These are phyloP conservation scores for Exophiala mesophila DNA, from an alignment of 2,329 filamentous ascomycete genomes.

Conservation along the genomic window DNA sequence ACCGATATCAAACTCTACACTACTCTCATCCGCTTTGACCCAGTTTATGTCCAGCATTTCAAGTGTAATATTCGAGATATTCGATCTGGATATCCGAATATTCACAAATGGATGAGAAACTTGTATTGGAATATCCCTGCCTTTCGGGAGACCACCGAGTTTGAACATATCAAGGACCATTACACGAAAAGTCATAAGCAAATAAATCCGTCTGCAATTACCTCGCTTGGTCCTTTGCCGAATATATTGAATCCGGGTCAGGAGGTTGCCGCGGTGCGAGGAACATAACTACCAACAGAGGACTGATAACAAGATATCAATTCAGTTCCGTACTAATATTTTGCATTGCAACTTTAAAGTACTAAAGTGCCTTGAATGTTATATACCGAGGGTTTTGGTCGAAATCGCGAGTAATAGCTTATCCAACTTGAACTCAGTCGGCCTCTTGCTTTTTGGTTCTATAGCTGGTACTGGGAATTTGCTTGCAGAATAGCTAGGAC, in stretches of 20 bases:
- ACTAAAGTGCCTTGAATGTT: too few relatives aligned
- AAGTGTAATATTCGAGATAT: slow-evolving; percentile 65
- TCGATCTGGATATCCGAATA: slow-evolving; percentile 51
- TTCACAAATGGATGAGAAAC: slow-evolving; percentile 42
- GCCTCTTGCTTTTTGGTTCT: too few relatives aligned
- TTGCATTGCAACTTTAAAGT: too few relatives aligned
- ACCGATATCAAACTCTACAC: slow-evolving; percentile 68
- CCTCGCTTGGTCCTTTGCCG: slow-evolving; percentile 17
- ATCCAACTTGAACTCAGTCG: too few relatives aligned
- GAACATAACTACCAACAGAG: too few relatives aligned
- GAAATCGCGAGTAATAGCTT: too few relatives aligned
- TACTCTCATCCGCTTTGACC: slow-evolving; percentile 63
- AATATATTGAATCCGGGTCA: slow-evolving; percentile 10
- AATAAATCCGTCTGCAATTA: slow-evolving; percentile 13
- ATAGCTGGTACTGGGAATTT: too few relatives aligned
- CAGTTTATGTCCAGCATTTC: slow-evolving; percentile 75
- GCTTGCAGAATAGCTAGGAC: too few relatives aligned
- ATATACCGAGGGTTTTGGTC: too few relatives aligned
- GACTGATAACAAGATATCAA: too few relatives aligned
- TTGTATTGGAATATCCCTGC: slow-evolving; percentile 42
- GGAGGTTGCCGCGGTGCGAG: background rate
- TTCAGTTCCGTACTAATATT: too few relatives aligned
- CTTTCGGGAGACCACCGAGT: slow-evolving; percentile 41
- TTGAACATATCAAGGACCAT: slow-evolving; percentile 29
- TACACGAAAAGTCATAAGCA: slow-evolving; percentile 13